Conservation (phyloP, 495 filamentous ascomycete species). For the Talaromyces stipitatus region DNA sequence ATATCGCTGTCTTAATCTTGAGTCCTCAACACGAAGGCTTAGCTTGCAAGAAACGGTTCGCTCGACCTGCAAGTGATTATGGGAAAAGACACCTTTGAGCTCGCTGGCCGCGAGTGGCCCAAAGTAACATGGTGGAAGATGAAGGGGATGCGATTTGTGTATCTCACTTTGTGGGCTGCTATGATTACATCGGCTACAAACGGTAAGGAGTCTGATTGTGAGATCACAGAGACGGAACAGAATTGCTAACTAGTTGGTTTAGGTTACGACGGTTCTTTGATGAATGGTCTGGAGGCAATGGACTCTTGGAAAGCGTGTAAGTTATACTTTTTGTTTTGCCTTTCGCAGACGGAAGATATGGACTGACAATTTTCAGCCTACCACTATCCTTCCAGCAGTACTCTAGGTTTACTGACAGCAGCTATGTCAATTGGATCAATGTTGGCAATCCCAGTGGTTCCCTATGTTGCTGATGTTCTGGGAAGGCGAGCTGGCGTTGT, state of each 20-base stretch:
- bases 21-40: neutral
- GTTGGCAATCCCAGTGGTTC: slow-evolving; percentile 56
- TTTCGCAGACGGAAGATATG: neutral
- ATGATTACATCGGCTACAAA: slow-evolving; percentile 2
- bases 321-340: slow-evolving; percentile 12
- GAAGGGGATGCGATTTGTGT: slow-evolving; percentile 29
- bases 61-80: slow-evolving; percentile 12
- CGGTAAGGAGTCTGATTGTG: neutral
- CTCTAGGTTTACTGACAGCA: slow-evolving; percentile 57
- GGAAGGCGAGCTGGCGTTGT: slow-evolving; percentile 56
- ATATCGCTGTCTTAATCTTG: neutral
- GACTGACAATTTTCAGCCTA: slow-evolving; percentile 16
- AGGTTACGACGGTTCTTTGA: slow-evolving; percentile 56
- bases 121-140: slow-evolving; percentile 32
- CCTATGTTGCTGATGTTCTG: slow-evolving; percentile 51
- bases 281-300: slow-evolving; percentile 35
- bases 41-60: too few species aligned
- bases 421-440: slow-evolving; percentile 63
- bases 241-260: neutral
- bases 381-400: slow-evolving; percentile 39
- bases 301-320: slow-evolving; percentile 26
- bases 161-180: slow-evolving; percentile 9
- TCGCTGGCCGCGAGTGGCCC: slow-evolving; percentile 31
- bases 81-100: slow-evolving; percentile 34
- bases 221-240: neutral